These are phyloP conservation scores for Purpureocillium lavendulum DNA, from an alignment of 2,329 filamentous ascomycete species.

Conservation along the genomic window DNA sequence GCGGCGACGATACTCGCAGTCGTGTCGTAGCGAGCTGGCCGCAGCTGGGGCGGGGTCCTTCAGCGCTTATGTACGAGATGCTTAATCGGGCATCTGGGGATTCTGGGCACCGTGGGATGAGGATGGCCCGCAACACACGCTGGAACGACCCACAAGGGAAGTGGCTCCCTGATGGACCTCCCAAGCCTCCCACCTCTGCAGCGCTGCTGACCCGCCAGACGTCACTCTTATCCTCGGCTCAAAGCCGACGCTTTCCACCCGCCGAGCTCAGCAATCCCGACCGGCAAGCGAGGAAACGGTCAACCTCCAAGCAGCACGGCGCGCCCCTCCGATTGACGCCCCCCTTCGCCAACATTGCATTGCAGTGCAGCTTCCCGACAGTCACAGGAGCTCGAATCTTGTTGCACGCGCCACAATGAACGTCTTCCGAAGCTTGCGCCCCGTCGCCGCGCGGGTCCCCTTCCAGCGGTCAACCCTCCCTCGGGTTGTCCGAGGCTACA, in stretches of 20 bases:
- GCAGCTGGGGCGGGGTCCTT: too few species aligned
- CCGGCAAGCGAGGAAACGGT: conserved; percentile 1
- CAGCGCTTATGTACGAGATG: too few species aligned
- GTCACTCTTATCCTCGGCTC: conserved; percentile 14
- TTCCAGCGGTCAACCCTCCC: conserved; percentile 51
- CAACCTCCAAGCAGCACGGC: background rate
- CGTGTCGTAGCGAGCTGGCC: too few species aligned
- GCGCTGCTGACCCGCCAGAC: too few species aligned
- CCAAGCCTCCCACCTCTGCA: too few species aligned
- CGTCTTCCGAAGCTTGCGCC: conserved; percentile 48
- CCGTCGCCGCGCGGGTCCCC: conserved; percentile 36
- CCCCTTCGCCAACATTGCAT: background rate
- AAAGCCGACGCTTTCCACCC: conserved; percentile 21
- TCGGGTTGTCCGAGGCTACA: conserved; percentile 43
- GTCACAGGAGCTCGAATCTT: background rate
- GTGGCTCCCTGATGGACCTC: too few species aligned
- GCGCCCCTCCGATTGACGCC: background rate
- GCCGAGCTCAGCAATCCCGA: background rate
- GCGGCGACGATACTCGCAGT: too few species aligned
- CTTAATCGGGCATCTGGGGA: too few species aligned
- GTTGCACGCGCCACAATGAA: conserved; percentile 31
- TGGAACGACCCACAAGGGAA: too few species aligned
- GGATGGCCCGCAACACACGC: too few species aligned
- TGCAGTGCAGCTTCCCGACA: background rate
- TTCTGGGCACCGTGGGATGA: too few species aligned